Conservation (phyloP, 2,329 filamentous ascomycete genomes). For the Trichoderma oligosporum region DNA sequence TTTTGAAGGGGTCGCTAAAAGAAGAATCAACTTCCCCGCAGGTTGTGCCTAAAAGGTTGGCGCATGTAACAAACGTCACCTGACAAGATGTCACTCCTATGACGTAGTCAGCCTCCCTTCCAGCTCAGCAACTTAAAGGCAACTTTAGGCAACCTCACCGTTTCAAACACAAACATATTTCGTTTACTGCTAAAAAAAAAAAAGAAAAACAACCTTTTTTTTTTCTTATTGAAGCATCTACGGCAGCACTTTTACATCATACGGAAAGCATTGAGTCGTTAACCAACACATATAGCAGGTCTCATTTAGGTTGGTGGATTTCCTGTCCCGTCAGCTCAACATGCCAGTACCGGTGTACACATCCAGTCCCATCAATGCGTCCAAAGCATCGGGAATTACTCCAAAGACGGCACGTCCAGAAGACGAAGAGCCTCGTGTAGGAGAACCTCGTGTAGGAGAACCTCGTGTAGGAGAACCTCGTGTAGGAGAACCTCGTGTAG, state of each 20-base stretch:
- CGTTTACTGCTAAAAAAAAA: background rate
- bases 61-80: slow-evolving; percentile 2
- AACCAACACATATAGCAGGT: background rate
- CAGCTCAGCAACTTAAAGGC: background rate
- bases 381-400: slow-evolving; percentile 49
- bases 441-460: slow-evolving; percentile 24
- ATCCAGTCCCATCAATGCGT: slow-evolving; percentile 55
- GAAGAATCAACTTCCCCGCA: background rate
- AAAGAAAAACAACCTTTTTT: background rate
- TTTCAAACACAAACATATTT: background rate
- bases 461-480: slow-evolving; percentile 23
- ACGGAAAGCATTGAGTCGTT: background rate
- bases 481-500: slow-evolving; percentile 24
- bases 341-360: slow-evolving; percentile 61
- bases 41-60: background rate
- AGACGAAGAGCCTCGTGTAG: slow-evolving; percentile 22
- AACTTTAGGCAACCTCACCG: background rate
- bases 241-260: background rate
- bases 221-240: background rate
- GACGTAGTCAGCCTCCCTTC: slow-evolving; percentile 6
- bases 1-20: too few relatives aligned
- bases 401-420: slow-evolving; percentile 41
- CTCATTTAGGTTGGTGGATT: background rate
- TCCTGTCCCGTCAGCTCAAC: slow-evolving; percentile 20
- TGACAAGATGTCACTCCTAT: slow-evolving; percentile 14